Percentiles rank a stretch among this genome's conserved stretches.
Conservation (phyloP, 139 green algal genomes). For the Pleodorina starrii region DNA sequence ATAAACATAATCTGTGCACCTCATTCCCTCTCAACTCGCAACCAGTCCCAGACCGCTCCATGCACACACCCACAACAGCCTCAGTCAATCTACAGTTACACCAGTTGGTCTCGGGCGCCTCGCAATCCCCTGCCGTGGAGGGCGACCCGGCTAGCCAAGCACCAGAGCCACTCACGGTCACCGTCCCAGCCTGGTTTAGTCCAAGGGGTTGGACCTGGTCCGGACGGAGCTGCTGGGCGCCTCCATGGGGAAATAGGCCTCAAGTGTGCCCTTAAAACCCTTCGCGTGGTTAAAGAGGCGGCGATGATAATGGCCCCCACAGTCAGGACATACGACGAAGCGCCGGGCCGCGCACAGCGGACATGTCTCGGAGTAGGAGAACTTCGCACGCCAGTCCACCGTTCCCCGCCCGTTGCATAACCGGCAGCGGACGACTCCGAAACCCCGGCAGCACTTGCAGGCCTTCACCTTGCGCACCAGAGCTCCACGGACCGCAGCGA, state of each 20-base stretch:
- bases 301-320: conserved; percentile 62
- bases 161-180: no score
- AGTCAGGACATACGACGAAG: conserved; percentile 67
- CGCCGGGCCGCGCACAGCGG: conserved; percentile 71
- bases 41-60: no score
- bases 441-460: conserved; percentile 67
- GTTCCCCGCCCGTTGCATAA: conserved; percentile 64
- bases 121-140: no score
- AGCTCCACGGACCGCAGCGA: conserved; percentile 57
- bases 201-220: not conserved
- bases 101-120: no score
- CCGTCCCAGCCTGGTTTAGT: no score
- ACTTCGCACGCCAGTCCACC: conserved; percentile 66
- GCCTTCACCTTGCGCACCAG: conserved; percentile 60
- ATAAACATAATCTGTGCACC: no score
- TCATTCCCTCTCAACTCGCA: no score
- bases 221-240: not conserved
- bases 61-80: no score
- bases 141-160: no score
- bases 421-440: conserved; percentile 67
- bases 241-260: conserved; percentile 5
- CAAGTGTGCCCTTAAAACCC: conserved; percentile 29
- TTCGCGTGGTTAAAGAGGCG: conserved; percentile 59
- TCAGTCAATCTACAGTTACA: no score
- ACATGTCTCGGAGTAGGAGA: conserved; percentile 61